These are phyloP conservation scores for Paraconiothyrium sp. DNA, from an alignment of 2,329 filamentous ascomycete genomes.

Conservation along the genomic window DNA sequence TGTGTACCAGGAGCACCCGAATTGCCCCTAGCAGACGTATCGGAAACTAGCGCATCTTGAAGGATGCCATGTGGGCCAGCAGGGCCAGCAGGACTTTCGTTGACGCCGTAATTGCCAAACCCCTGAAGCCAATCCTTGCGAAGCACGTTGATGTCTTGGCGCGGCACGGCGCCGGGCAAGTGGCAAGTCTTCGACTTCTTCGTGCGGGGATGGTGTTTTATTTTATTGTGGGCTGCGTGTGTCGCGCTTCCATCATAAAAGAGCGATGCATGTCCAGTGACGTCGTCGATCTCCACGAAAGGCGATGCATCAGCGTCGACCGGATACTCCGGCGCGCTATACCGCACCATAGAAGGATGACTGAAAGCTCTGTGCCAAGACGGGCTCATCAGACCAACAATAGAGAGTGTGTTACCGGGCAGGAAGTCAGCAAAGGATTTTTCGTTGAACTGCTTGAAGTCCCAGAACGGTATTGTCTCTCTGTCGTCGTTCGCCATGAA, in stretches of 20 bases:
- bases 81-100: not conserved
- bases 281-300: conserved; percentile 32
- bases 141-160: not conserved
- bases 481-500: conserved; percentile 31
- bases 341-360: conserved; percentile 30
- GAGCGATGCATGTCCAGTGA: conserved; percentile 15
- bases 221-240: conserved; percentile 18
- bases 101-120: not conserved
- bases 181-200: conserved; percentile 18
- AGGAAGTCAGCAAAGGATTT: conserved; percentile 26
- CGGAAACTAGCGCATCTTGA: not conserved
- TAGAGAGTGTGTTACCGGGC: conserved; percentile 18
- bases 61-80: not conserved
- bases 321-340: conserved; percentile 30
- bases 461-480: conserved; percentile 29
- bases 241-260: conserved; percentile 14
- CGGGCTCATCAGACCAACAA: conserved; percentile 27
- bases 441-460: conserved; percentile 25
- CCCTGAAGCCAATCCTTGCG: conserved; percentile 17
- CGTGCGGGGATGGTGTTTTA: conserved; percentile 16
- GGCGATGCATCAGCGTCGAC: conserved; percentile 23
- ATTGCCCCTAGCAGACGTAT: not conserved
- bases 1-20: not conserved
- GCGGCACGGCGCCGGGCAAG: conserved; percentile 14
- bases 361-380: conserved; percentile 31